Conservation (phyloP, 495 filamentous ascomycete species). For the Lindgomyces ingoldianus region DNA sequence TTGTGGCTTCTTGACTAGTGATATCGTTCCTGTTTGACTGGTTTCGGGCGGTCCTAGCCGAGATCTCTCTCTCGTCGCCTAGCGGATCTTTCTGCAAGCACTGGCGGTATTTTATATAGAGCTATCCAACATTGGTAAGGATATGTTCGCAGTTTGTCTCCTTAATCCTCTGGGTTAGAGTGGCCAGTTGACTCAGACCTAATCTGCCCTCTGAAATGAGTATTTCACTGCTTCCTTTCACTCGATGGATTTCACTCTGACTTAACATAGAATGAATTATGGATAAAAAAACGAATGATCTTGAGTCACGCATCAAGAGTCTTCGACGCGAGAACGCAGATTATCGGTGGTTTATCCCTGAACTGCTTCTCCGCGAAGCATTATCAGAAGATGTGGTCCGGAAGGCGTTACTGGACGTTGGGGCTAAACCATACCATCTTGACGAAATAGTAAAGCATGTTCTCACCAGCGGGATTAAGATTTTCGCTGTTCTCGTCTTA, state of each 20-base stretch:
- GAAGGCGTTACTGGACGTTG: not conserved
- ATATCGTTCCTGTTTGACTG: no score
- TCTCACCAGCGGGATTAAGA: not conserved
- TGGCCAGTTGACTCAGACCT: no score
- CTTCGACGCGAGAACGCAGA: not conserved
- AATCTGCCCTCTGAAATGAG: not conserved
- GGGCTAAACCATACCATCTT: not conserved
- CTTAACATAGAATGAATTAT: not conserved
- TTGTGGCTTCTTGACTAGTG: no score
- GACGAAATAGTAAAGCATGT: not conserved
- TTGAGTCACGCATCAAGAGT: not conserved
- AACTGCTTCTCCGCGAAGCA: not conserved
- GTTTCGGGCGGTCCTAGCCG: no score
- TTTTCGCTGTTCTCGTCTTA: conserved; percentile 11
- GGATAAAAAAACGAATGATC: not conserved
- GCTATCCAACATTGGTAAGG: no score
- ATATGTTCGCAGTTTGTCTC: no score
- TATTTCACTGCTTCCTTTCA: not conserved
- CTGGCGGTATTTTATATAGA: no score
- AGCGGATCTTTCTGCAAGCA: no score
- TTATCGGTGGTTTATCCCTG: conserved; percentile 7
- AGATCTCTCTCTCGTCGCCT: no score
- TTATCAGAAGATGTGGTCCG: not conserved
- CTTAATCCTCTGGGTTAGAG: no score
- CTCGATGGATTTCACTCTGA: no score